Base-by-base conservation (phyloP, 2,329 filamentous ascomycete species). In the Passalora sequoiae region DNA sequence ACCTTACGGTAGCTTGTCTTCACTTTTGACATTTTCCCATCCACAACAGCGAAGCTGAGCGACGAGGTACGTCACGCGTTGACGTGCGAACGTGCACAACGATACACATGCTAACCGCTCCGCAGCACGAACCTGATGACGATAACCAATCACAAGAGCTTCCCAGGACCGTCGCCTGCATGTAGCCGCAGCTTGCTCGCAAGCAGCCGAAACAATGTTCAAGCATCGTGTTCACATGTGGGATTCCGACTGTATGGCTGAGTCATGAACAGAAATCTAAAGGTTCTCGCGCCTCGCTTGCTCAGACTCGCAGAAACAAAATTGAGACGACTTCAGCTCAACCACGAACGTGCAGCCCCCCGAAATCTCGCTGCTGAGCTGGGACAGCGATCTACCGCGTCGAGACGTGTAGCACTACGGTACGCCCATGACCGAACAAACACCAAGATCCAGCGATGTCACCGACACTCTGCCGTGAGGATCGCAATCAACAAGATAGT, bases 221-320 rank as follows among this genome's bases (percentile, higher is more conserved):
- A 36, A 36, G n/a, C 25, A 25, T 36, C 25, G 38, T 30, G 44
- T 40, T 28, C 45, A 47, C 43, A 22, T 41, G 46, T 40, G 42
- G 35, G 46, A 29, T 28, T 38, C 44, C 33, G 38, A 40, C 33
- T 36, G 20, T 13, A 49, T 60, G 58, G 51, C 55, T 60, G 58
- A 57, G 47, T 49, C 54, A 54, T 46, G 46, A 60, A 60, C 58
- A 60, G 58, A 60, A 51, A 60, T 60, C 56, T 37, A 17, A 60
- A 52, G 50, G 41, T 29, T 36, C 21, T 16, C 20, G 22, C 25
- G 15, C 42, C 45, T 24, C 40, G 29, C 37, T 33, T 42, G 22
- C 22, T 31, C 17, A 22, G 38, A 27, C 44, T 37, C 49, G 43
- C 41, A 9, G 27, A 43, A 39, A 24, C 38, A 38, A 45, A 41